Base-by-base conservation (phyloP, 106 monocot genomes). In the Dendrobium chrysotoxum region DNA sequence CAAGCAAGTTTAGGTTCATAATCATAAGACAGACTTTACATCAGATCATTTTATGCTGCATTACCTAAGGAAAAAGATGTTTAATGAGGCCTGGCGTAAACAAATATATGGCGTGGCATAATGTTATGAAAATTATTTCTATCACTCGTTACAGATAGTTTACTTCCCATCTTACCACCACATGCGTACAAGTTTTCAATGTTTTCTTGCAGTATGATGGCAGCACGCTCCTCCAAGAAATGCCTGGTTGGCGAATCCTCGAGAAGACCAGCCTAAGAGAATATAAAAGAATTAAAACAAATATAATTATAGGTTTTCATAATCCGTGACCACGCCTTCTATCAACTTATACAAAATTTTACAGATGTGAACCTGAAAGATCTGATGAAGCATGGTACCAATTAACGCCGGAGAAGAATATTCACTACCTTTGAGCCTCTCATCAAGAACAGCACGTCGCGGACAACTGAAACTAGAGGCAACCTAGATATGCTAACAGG, bases 321-420 rank as follows among this genome's bases (percentile, higher is more conserved):
- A 40, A 40, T 74, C 1, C 41, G 6, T 40, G 42, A 42, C 28
- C 15, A 71, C 2, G 9, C 35, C 35, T 12, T 13, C 13, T 1
- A 70, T 70, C 16, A 28, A 70, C 13, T 70, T 70, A 31, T 15
- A 35, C 28, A 70, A 0, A 40, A 28, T 40, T 40, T 42, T 41
- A 74, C 4, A 76, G 76, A 47, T 12, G 45, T n/a, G 67, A 90
- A 99, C 99, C 99, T 99, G 95, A 83, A 99, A 99, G 23, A 99
- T 87, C 82, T 99, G 99, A 89, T 99, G 99, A 81, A 99, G 99
- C 89, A 99, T 53, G 53, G 91, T 99, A 65, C 99, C 99, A 85
- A 87, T 77, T 74, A 99, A 82, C 54, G 99, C 95, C 44, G 88
- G 40, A 66, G 79, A 82, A 80, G 93, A 95, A 83, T 99, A 84